Base-by-base conservation (phyloP, 2,329 filamentous ascomycete genomes). In the Rhynchosporium secalis region DNA sequence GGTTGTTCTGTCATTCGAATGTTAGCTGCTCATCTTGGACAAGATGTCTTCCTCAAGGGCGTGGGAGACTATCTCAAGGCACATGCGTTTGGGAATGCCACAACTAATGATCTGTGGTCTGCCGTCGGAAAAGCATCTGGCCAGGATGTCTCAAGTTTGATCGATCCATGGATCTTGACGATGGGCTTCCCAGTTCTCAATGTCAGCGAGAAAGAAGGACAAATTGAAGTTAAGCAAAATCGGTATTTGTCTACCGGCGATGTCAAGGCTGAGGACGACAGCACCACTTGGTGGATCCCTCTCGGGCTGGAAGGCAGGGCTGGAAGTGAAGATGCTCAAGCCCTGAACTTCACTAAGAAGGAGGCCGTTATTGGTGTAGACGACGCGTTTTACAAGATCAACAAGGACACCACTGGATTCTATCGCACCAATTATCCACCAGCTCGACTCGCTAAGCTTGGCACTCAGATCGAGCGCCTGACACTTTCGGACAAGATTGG, bases 221-320 rank as follows among this genome's bases (percentile, higher is more conserved):
- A 94, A 75, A 89, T 98, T 71, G 86, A 85, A 48, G 79, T 98
- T 64, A 88, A 88, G 73, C 95, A 99, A 76, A 89, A 86, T 57
- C 89, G 95, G 62, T 99, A 97, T 83, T 81, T 99, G 28, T 91
- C 91, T 26, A 92, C 91, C 3, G 95, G 95, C 9, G 94, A 98
- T 74, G 91, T 92, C 61, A 92, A 92, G 78, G 81, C 92, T 1
- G 91, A 96, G 72, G 95, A 99, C 69, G 93, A 99, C 72, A 82
- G 89, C 72, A 97, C 93, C 3, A 87, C 86, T 26, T 99, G 95
- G 95, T 99, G 95, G 94, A 86, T 98, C 64, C 95, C 95, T 15
- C 83, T 99, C 38, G 90, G 89, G 13, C 80, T 99, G 33, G 90
- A 92, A 75, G 90, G 91, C 58, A 91, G 91, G 71, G 79, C 82